These are phyloP conservation scores for Alectoria sarmentosa DNA, from an alignment of 495 filamentous ascomycete genomes.

Conservation along the genomic window DNA sequence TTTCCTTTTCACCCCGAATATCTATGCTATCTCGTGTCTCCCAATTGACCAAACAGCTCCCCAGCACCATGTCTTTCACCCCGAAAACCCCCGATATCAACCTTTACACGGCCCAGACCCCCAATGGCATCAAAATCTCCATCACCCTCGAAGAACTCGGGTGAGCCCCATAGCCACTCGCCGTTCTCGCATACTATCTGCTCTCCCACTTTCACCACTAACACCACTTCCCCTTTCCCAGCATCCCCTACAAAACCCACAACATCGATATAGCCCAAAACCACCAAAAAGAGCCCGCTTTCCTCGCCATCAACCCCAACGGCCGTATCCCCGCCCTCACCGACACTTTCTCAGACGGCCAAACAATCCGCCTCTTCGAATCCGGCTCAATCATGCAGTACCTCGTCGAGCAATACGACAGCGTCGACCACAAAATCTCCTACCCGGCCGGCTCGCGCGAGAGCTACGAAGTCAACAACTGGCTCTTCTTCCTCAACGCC, in stretches of 20 bases:
- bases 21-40: constrained; percentile 5
- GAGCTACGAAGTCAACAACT: constrained; percentile 71
- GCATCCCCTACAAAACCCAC: constrained; percentile 54
- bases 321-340: constrained; percentile 91
- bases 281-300: constrained; percentile 79
- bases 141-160: constrained; percentile 88
- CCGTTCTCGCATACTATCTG: neutral
- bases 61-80: constrained; percentile 20
- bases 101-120: constrained; percentile 46
- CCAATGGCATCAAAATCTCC: constrained; percentile 65
- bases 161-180: constrained; percentile 7
- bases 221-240: constrained; percentile 22
- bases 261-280: constrained; percentile 66
- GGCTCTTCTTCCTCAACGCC: constrained; percentile 67
- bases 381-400: constrained; percentile 83
- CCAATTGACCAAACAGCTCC: constrained; percentile 16
- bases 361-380: constrained; percentile 72
- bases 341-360: constrained; percentile 65
- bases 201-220: neutral
- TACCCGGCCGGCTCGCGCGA: constrained; percentile 70
- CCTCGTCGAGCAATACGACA: constrained; percentile 72
- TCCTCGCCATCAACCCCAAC: constrained; percentile 88
- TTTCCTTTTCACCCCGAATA: neutral
- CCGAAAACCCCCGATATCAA: constrained; percentile 36
- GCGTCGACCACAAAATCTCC: constrained; percentile 67